Evolutionary conservation across 441 rosid genomes (phyloP).

Genomic region (Corymbia citriodora): DNA sequence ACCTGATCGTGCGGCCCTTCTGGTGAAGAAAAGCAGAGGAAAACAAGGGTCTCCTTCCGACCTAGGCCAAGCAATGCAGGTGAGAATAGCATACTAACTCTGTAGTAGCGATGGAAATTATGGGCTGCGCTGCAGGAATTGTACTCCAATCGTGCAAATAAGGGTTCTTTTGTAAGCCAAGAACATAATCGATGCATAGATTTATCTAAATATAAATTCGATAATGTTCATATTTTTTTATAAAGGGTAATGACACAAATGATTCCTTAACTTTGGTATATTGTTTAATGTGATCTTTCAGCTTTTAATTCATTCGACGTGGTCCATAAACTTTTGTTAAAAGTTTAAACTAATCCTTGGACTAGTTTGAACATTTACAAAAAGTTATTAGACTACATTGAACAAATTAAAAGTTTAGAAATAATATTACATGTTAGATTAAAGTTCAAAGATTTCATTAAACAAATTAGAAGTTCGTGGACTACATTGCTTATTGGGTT

Average conservation of each 20-base stretch:
- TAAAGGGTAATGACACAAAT: too few relatives aligned
- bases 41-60: neutral
- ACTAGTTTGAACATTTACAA: neutral
- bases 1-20: neutral
- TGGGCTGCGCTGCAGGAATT: neutral
- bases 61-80: neutral
- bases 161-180: neutral
- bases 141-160: neutral
- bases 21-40: neutral
- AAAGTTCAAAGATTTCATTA: too few relatives aligned
- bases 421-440: too few relatives aligned
- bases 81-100: neutral
- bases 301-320: too few relatives aligned
- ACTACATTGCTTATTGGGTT: accelerated
- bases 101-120: neutral
- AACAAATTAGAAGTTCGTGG: too few relatives aligned
- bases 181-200: neutral
- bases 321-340: too few relatives aligned
- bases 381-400: neutral
- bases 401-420: too few relatives aligned
- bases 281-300: accelerated
- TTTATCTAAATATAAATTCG: neutral
- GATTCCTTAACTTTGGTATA: too few relatives aligned
- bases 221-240: neutral
- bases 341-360: too few relatives aligned